Base-by-base conservation (phyloP, 2,329 filamentous ascomycete genomes). In the Fusarium xylarioides region DNA sequence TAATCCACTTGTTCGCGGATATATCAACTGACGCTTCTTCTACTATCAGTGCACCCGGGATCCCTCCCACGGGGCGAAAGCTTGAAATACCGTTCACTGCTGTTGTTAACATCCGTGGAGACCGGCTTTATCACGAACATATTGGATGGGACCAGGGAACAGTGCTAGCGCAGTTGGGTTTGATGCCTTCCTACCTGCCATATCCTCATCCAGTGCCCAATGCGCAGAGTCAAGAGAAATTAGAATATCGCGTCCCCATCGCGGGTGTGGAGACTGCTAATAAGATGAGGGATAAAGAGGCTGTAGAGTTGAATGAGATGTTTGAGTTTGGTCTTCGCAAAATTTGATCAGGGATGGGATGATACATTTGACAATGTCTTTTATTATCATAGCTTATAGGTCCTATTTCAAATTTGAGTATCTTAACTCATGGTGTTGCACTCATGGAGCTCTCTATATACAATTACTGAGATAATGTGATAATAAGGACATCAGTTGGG, bases 131-230 rank as follows among this genome's bases (percentile, higher is more conserved):
- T 69, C 89, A 92, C 61, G 91, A 93, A 75, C 90, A 92, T 70
- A 90, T 93, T 18, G 85, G 87, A 11, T 93, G 91, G 91, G 91
- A 93, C 61, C 90, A 92, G 76, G 89, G 86, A 0, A 91, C 88
- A 2, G 88, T 89, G 14, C 79, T 93, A n/a, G 80, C 86, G 14
- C 90, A 91, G 77, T 76, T 90, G 11, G 90, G 87, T 1, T 71
- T 91, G 40, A 73, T 92, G 58, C 81, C 81, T 3, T 79, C 92
- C 59, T 93, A 89, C 69, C 84, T 93, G 0, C 87, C 88, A 0
- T 93, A 90, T 70, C 90, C 90, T 0, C 88, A 91, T 75, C 70
- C 84, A 0, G 67, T 91, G 0, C 80, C 84, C 0, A 82, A 80
- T 18, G 84, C 68, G 5, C 60, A 49, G 7, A 40, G 44, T 7